A percentile compares a stretch with the other conserved stretches of the same genome.
phyloP scores from a whole-genome alignment of 495 filamentous ascomycete species.

The Cudoniella acicularis region DNA sequence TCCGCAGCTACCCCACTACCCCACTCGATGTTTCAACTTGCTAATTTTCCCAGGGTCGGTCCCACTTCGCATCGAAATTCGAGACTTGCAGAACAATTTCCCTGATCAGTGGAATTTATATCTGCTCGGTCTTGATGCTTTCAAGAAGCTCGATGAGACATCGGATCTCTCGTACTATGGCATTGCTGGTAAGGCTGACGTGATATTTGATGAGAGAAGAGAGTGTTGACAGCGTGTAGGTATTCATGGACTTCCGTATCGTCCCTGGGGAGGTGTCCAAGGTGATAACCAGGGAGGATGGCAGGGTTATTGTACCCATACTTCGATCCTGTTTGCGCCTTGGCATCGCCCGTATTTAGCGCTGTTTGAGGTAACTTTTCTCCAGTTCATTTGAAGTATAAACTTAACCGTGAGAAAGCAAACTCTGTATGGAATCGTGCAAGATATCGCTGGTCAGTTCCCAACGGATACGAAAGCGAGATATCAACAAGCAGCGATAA shows the following conservation, averaged over 20 bases:
- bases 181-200: no score
- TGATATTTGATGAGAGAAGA: background rate
- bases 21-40: no score
- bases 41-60: no score
- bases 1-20: no score
- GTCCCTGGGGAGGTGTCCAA: slow-evolving; percentile 53
- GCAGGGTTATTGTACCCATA: slow-evolving; percentile 46
- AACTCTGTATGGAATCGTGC: slow-evolving; percentile 29
- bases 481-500: slow-evolving; percentile 38
- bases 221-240: slow-evolving; percentile 32
- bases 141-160: no score
- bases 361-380: slow-evolving; percentile 37
- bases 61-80: no score
- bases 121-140: no score
- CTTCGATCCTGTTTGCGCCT: slow-evolving; percentile 38
- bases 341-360: slow-evolving; percentile 47
- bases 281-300: slow-evolving; percentile 35
- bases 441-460: slow-evolving; percentile 50
- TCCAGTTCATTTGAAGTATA: background rate
- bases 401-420: slow-evolving; percentile 19
- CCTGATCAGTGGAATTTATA: no score
- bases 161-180: no score
- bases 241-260: slow-evolving; percentile 61
- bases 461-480: slow-evolving; percentile 28
- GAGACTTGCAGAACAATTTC: no score